phyloP scores from a whole-genome alignment of 2,329 filamentous ascomycete genomes.

The Fonsecaea monophora region DNA sequence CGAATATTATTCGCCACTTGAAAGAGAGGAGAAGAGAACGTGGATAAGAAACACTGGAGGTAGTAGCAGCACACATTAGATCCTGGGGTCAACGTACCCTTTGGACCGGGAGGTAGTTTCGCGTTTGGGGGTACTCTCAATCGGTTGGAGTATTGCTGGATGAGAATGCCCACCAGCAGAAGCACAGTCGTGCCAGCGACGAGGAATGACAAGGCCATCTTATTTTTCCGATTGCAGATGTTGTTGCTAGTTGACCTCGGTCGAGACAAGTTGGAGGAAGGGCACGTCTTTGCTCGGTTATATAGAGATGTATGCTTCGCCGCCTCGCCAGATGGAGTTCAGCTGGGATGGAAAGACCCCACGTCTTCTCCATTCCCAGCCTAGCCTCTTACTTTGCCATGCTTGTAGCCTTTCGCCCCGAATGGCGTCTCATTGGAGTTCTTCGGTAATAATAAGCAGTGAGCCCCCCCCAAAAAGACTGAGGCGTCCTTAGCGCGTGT shows the following conservation, averaged over 20 bases:
- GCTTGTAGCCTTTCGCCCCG: not conserved
- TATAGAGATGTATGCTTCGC: not conserved
- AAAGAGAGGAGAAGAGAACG: not conserved
- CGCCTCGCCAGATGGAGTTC: not conserved
- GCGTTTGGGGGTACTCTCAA: slow-evolving; percentile 14
- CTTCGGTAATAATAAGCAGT: not conserved
- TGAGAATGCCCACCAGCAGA: slow-evolving; percentile 14
- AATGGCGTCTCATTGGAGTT: not conserved
- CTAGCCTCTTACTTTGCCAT: not conserved
- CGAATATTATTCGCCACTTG: not conserved
- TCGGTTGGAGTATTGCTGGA: slow-evolving; percentile 10
- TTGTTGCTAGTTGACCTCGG: not conserved
- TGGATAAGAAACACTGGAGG: not conserved
- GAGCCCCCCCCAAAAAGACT: not conserved
- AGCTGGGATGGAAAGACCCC: not conserved
- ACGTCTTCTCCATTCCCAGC: not conserved
- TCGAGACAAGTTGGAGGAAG: not conserved
- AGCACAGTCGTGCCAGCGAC: slow-evolving; percentile 1
- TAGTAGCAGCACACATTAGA: not conserved
- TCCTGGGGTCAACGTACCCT: slow-evolving; percentile 12
- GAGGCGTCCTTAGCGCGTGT: not conserved
- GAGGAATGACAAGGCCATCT: slow-evolving; percentile 17
- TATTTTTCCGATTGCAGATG: not conserved
- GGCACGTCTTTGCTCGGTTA: not conserved
- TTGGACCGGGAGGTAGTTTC: slow-evolving; percentile 21